Base-by-base conservation (phyloP, 257 asterid species). In the Fraxinus cuspidata region DNA sequence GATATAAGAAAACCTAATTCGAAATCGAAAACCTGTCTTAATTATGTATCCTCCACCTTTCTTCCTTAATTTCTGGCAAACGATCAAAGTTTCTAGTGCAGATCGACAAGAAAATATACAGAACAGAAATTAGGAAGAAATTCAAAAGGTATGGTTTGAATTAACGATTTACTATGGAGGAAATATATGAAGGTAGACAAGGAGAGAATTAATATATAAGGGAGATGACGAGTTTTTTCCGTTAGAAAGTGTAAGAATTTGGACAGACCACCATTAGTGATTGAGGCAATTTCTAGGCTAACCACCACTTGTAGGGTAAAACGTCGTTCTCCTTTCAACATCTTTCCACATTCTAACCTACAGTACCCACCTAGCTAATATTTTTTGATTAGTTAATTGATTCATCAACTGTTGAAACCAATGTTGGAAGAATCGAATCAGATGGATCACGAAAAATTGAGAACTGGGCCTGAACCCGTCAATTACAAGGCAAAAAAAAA, bases 241-340 rank as follows among this genome's bases (percentile, higher is more conserved):
- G 92, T 90, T 90, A 89, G 88, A 77, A 84, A 87, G 91, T 81
- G 79, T 90, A 86, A 84, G 81, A 74, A 87, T 91, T 91, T 85
- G 90, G 92, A 89, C 87, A 88, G 85, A 86, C 81, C 87, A 82
- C 81, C 86, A 87, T 94, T 93, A 88, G 91, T 86, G 83, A 72
- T 89, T 92, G 92, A 90, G 87, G 96, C 92, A 88, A 89, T 94
- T 83, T 88, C 85, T 88, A 86, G 89, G 89, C 94, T 88, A 92
- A 92, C 94, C 77, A 77, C 69, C 69, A 23, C 85, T 42, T 42
- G 49, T 81, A 80, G 83, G 88, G 84, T 75, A 83, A 85, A 78
- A 78, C 81, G 79, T 84, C 80, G 90, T 78, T 88, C 87, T 83
- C 79, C 90, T 88, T 82, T 86, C 92, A 83, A 88, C 90, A 68